These are phyloP conservation scores for Physcomitrium patens DNA, from an alignment of 225 moss, liverwort and hornwort species.

Conservation along the genomic window DNA sequence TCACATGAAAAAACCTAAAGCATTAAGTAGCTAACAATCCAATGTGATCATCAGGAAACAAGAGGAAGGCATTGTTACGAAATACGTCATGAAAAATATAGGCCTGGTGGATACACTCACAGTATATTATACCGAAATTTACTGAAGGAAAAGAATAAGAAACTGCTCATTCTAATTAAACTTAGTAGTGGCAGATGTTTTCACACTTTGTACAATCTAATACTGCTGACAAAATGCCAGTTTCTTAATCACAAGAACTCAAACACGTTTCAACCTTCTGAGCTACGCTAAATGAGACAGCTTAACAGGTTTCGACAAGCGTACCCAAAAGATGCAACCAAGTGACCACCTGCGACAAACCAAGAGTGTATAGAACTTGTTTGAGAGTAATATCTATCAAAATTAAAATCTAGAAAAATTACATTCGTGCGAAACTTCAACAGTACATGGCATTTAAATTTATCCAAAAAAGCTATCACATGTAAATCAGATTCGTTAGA, in stretches of 20 bases:
- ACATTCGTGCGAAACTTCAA: conserved; percentile 3
- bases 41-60: not conserved
- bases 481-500: not conserved
- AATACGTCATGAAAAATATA: not conserved
- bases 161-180: not conserved
- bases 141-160: not conserved
- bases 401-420: conserved; percentile 15
- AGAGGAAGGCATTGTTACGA: not conserved
- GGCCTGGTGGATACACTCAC: not conserved
- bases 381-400: not conserved
- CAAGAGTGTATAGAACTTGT: conserved; percentile 15
- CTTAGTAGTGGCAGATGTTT: not conserved
- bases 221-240: not conserved
- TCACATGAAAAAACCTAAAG: conserved; percentile 12
- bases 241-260: not conserved
- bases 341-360: conserved; percentile 74
- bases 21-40: not conserved
- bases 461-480: not conserved
- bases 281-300: not conserved
- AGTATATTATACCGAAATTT: not conserved
- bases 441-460: not conserved
- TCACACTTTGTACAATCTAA: not conserved
- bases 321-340: conserved; percentile 89
- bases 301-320: conserved; percentile 27
- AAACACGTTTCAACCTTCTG: not conserved